A percentile compares a stretch with the other conserved stretches of the same genome.
Conservation (phyloP, 805 yeast genomes). For the Pichia rugopelliculosa region DNA sequence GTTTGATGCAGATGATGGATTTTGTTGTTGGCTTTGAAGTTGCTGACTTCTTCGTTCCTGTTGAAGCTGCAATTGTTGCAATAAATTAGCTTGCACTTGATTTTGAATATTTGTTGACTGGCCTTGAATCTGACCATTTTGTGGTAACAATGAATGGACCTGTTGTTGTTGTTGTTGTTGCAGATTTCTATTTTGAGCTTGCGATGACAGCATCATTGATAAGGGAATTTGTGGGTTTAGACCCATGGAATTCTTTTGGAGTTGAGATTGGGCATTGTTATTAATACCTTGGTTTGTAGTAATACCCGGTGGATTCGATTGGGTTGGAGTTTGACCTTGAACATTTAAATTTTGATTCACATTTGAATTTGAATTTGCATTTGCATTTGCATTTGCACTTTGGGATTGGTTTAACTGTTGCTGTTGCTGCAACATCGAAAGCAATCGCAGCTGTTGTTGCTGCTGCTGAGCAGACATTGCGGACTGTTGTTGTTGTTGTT, state of each 20-base stretch:
- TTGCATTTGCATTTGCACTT: conserved; percentile 1
- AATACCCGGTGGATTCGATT: neutral
- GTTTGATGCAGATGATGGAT: conserved; percentile 10
- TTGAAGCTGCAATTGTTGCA: conserved; percentile 18
- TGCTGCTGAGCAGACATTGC: conserved; percentile 11
- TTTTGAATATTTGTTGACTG: conserved; percentile 13
- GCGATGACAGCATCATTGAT: conserved; percentile 31
- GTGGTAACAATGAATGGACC: conserved; percentile 9
- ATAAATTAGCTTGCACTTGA: conserved; percentile 15
- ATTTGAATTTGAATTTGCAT: neutral
- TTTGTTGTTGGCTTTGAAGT: neutral
- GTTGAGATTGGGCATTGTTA: conserved; percentile 1
- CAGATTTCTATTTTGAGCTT: conserved; percentile 25
- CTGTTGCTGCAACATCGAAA: conserved; percentile 22
- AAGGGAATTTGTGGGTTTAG: conserved; percentile 19
- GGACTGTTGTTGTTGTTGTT: conserved; percentile 7
- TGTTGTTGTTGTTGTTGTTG: conserved; percentile 23
- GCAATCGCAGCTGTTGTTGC: conserved; percentile 22
- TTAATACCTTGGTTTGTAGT: neutral
- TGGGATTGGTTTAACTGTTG: conserved; percentile 12
- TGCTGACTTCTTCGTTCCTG: conserved; percentile 9
- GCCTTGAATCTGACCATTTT: conserved; percentile 13
- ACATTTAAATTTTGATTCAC: neutral
- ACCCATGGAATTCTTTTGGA: conserved; percentile 12
- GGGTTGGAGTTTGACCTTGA: neutral